A percentile compares a stretch with the other conserved stretches of the same genome.
Evolutionary conservation across 768 basidiomycete genomes (phyloP).

Genomic region (Mycena maculata): DNA sequence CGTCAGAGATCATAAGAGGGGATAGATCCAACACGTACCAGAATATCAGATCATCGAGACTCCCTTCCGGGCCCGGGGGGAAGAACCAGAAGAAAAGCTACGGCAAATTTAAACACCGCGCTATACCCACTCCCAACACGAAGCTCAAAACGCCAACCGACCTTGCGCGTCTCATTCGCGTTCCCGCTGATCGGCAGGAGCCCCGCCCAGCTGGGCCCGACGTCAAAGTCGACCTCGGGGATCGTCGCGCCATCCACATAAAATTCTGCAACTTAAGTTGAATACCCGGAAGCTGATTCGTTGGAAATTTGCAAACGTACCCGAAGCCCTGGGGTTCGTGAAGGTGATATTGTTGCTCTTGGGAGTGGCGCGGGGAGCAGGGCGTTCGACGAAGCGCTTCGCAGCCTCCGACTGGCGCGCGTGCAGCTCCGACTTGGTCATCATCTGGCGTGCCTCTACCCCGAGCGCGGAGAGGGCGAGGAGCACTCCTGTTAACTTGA

Average conservation of each 20-base stretch:
- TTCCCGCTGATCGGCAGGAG: slow-evolving; percentile 74
- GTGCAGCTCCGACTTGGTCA: slow-evolving; percentile 55
- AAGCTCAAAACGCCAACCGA: no score
- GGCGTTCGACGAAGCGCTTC: slow-evolving; percentile 50
- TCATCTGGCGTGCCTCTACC: slow-evolving; percentile 46
- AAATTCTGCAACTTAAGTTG: slow-evolving; percentile 59
- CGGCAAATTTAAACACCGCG: neutral
- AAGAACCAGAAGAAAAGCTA: slow-evolving; percentile 90
- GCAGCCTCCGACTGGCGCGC: slow-evolving; percentile 61
- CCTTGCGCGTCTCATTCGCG: slow-evolving; percentile 75
- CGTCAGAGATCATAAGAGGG: neutral
- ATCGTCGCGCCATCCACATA: slow-evolving; percentile 75
- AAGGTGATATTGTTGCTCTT: slow-evolving; percentile 73
- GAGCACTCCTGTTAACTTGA: slow-evolving; percentile 33
- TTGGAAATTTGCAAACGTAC: slow-evolving; percentile 54
- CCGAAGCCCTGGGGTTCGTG: slow-evolving; percentile 70
- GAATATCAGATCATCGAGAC: slow-evolving; percentile 78
- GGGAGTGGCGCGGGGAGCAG: slow-evolving; percentile 34
- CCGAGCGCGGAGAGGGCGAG: slow-evolving; percentile 31
- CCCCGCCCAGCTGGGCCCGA: slow-evolving; percentile 82
- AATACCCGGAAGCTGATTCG: neutral
- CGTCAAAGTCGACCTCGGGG: slow-evolving; percentile 77
- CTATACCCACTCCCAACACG: no score
- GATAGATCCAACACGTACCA: slow-evolving; percentile 57
- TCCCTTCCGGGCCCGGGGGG: slow-evolving; percentile 80